A percentile compares a stretch with the other conserved stretches of the same genome.
Conservation (phyloP, 1,284 basidiomycete genomes). For the Rhodotorula sp. region DNA sequence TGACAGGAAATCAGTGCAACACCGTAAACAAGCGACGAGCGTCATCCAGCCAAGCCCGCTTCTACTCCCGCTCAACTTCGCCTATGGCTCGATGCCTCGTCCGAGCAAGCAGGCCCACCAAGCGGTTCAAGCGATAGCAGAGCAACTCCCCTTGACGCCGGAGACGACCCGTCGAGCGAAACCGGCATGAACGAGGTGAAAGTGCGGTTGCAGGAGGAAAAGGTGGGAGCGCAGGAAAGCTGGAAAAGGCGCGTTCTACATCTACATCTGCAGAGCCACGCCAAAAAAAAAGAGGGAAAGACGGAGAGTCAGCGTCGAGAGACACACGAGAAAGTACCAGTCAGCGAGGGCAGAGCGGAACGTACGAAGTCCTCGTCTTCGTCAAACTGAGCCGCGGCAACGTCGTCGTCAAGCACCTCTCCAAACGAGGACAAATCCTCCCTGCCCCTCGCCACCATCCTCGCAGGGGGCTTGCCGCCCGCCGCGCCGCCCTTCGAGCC, state of each 20-base stretch:
- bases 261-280: conserved; percentile 4
- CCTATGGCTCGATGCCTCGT: no score
- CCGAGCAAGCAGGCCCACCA: no score
- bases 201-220: neutral
- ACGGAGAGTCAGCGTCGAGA: neutral
- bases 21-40: no score
- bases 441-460: conserved; percentile 24
- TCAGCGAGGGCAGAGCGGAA: neutral
- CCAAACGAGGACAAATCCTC: conserved; percentile 41
- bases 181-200: neutral
- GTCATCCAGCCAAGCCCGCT: no score
- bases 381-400: conserved; percentile 24
- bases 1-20: no score
- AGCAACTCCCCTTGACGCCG: no score
- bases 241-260: neutral
- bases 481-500: conserved; percentile 12
- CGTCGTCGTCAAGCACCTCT: conserved; percentile 42
- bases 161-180: neutral
- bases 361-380: conserved; percentile 43
- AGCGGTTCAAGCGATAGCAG: no score
- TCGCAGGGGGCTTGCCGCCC: conserved; percentile 35
- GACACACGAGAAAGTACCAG: no score
- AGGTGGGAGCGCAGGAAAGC: neutral
- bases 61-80: no score
- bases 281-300: no score